These are phyloP conservation scores for Saksenaea oblongispora DNA, from an alignment of 371 early-diverging fungal genomes.

Conservation along the genomic window DNA sequence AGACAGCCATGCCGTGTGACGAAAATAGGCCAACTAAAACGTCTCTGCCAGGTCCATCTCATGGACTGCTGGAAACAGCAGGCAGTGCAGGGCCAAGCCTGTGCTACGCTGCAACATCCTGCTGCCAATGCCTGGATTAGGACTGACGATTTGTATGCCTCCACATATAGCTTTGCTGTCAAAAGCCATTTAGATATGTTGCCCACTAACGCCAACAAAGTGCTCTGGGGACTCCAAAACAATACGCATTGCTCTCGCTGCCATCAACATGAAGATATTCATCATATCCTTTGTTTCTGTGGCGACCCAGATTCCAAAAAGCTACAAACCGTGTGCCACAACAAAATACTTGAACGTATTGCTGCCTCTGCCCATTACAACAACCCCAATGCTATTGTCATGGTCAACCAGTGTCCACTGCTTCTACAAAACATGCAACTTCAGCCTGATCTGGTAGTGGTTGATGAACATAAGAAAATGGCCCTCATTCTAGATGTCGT, in stretches of 20 bases:
- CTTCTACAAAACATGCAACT: not conserved
- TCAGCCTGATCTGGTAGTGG: not conserved
- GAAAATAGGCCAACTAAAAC: not conserved
- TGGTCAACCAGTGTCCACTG: not conserved
- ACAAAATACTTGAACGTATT: not conserved
- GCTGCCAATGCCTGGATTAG: not conserved
- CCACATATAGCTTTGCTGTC: not conserved
- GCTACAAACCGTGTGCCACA: not conserved
- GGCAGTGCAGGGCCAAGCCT: not conserved
- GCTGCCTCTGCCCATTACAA: not conserved
- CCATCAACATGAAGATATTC: not conserved
- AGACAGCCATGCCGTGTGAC: not conserved
- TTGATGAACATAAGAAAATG: not conserved
- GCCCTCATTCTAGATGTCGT: not conserved
- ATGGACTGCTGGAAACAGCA: not conserved
- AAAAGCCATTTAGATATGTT: not conserved
- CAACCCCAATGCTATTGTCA: not conserved
- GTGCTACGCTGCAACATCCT: not conserved
- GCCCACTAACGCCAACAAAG: not conserved
- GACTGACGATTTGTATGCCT: not conserved
- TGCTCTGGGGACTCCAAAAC: not conserved
- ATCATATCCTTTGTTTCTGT: conserved; percentile 2
- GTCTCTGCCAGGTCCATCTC: not conserved
- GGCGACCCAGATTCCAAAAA: not conserved
- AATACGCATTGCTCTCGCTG: not conserved